A percentile compares a stretch with the other conserved stretches of the same genome.
Conservation (phyloP, 306 rosid species). For the Glycyrrhiza uralensis region DNA sequence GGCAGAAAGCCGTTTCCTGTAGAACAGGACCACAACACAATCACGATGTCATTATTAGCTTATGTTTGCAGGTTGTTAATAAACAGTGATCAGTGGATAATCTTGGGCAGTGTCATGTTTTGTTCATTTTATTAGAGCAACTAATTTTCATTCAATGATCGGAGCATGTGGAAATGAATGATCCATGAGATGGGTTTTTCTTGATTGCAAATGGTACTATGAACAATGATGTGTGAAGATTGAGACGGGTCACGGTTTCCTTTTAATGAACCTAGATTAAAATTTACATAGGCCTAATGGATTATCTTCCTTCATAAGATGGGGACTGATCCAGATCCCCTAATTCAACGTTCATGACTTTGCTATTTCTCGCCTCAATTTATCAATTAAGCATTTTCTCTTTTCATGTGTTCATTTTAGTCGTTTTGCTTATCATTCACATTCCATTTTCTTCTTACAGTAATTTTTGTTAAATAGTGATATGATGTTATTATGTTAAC, state of each 20-base stretch:
- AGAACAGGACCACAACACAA: slow-evolving; percentile 28
- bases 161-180: slow-evolving; percentile 2
- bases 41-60: slow-evolving; percentile 31
- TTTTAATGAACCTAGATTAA: background rate
- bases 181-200: slow-evolving; percentile 13
- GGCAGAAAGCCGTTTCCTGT: slow-evolving; percentile 34
- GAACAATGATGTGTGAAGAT: background rate
- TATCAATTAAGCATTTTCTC: background rate
- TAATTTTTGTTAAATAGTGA: background rate
- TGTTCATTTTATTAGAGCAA: background rate
- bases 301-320: background rate
- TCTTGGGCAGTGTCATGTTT: slow-evolving; percentile 20
- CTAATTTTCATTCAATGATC: slow-evolving; percentile 4
- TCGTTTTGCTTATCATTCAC: background rate
- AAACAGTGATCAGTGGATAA: background rate
- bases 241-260: background rate
- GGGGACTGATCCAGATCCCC: background rate
- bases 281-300: background rate
- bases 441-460: background rate
- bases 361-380: background rate
- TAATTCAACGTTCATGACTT: background rate
- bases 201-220: background rate
- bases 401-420: background rate
- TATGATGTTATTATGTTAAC: too few species aligned
- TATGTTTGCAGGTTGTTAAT: slow-evolving; percentile 14